These are phyloP conservation scores for Mycena alexandri DNA, from an alignment of 768 basidiomycete species.

Conservation along the genomic window DNA sequence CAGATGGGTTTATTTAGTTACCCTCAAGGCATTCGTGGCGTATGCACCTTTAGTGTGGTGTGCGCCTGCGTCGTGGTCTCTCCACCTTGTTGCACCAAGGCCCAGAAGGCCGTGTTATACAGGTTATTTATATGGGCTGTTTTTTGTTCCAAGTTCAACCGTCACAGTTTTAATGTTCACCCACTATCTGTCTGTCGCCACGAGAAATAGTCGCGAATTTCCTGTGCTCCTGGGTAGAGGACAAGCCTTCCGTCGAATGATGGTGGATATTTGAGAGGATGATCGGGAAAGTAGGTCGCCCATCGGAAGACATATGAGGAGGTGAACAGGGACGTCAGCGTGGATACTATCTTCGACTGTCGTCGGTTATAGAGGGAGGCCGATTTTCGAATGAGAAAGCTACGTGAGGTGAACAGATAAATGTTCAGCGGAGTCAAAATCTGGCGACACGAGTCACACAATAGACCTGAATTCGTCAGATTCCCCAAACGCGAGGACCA, in stretches of 20 bases:
- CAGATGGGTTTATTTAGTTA: not conserved
- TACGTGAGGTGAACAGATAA: constrained; percentile 66
- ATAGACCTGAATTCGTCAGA: constrained; percentile 95
- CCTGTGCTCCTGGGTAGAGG: constrained; percentile 70
- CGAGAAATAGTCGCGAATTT: constrained; percentile 81
- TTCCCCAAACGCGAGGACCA: constrained; percentile 92
- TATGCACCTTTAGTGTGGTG: constrained; percentile 80
- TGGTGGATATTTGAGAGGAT: constrained; percentile 83
- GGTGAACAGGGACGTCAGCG: constrained; percentile 55
- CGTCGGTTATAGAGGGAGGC: constrained; percentile 89
- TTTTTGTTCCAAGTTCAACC: not conserved
- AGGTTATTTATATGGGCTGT: constrained; percentile 99
- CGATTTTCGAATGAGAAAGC: constrained; percentile 86
- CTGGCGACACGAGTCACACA: not conserved
- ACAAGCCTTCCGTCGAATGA: constrained; percentile 94
- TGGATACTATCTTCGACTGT: constrained; percentile 67
- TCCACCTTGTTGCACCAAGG: constrained; percentile 87
- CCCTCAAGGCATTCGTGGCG: not conserved
- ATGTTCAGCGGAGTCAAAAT: constrained; percentile 71
- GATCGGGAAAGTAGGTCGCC: constrained; percentile 82
- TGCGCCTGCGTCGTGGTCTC: constrained; percentile 86
- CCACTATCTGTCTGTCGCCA: constrained; percentile 90
- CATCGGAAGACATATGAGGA: constrained; percentile 92
- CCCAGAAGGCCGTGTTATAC: constrained; percentile 97
- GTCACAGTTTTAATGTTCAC: constrained; percentile 45